Evolutionary conservation across 257 asterid species (phyloP).

Genomic region (Ilex asprella): DNA sequence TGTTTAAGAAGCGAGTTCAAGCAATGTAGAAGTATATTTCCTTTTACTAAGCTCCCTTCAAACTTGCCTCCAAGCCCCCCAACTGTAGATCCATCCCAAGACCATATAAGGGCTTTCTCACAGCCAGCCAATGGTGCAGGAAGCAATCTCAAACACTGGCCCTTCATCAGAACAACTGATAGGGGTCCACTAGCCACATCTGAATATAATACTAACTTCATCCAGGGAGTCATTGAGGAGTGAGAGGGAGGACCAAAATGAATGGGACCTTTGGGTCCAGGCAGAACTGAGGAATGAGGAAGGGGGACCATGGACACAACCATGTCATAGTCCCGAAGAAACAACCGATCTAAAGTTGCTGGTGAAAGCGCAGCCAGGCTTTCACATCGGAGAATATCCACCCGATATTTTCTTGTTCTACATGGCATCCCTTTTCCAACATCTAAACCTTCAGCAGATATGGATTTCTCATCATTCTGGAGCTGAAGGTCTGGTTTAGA

Average conservation of each 20-base stretch:
- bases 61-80: conserved; percentile 94
- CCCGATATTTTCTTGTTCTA: conserved; percentile 64
- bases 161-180: conserved; percentile 94
- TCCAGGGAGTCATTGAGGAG: conserved; percentile 99
- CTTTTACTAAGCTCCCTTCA: conserved; percentile 89
- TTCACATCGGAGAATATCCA: conserved; percentile 97
- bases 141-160: conserved; percentile 88
- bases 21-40: conserved; percentile 86
- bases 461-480: conserved; percentile 37
- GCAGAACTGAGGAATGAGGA: conserved; percentile 91
- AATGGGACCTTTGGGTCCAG: conserved; percentile 93
- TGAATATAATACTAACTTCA: conserved; percentile 80
- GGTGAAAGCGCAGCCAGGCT: conserved; percentile 92
- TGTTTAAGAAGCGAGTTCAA: conserved; percentile 86
- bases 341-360: conserved; percentile 89
- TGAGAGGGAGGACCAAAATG: conserved; percentile 98
- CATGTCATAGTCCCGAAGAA: conserved; percentile 91
- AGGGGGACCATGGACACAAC: conserved; percentile 96
- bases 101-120: conserved; percentile 94
- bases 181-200: conserved; percentile 85
- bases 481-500: conserved; percentile 31
- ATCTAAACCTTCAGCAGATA: conserved; percentile 33
- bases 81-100: conserved; percentile 93
- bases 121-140: conserved; percentile 99
- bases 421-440: conserved; percentile 37